phyloP scores from a whole-genome alignment of 1,284 basidiomycete species.

The Irpex lacteus region DNA sequence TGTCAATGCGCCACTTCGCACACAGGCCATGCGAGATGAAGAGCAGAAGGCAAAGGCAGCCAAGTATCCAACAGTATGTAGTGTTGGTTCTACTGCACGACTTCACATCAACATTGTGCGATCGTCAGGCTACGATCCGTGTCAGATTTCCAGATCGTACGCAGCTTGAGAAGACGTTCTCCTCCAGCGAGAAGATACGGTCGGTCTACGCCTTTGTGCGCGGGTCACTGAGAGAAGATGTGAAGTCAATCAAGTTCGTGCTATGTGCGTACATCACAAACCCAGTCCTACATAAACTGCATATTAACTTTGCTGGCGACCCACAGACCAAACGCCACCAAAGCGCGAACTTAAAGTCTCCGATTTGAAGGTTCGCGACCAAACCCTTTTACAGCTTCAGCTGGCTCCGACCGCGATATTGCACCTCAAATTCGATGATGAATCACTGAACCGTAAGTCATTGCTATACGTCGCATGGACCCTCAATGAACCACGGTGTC shows the following conservation, averaged over 20 bases:
- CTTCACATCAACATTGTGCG: background rate
- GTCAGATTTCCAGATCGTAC: constrained; percentile 80
- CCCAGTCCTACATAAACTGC: too few species aligned
- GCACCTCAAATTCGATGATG: constrained; percentile 72
- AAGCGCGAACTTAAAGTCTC: constrained; percentile 79
- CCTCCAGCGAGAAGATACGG: constrained; percentile 73
- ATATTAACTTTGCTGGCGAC: too few species aligned
- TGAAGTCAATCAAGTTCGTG: constrained; percentile 74
- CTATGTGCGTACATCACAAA: constrained; percentile 55
- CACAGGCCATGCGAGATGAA: constrained; percentile 66
- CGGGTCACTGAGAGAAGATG: constrained; percentile 65
- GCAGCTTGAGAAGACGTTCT: constrained; percentile 78
- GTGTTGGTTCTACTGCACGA: background rate
- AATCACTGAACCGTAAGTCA: constrained; percentile 62
- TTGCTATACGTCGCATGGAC: background rate
- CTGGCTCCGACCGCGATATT: constrained; percentile 81
- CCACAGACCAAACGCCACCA: constrained; percentile 74
- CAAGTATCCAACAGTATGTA: constrained; percentile 69
- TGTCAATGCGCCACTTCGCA: constrained; percentile 74
- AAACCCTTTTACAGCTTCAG: constrained; percentile 66
- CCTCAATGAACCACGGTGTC: background rate
- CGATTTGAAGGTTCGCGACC: constrained; percentile 66
- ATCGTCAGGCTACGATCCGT: constrained; percentile 70
- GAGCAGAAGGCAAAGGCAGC: constrained; percentile 59
- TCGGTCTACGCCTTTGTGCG: constrained; percentile 84